Evolutionary conservation across 768 basidiomycete genomes (phyloP).

Genomic region (Leccinum disarticulatum): DNA sequence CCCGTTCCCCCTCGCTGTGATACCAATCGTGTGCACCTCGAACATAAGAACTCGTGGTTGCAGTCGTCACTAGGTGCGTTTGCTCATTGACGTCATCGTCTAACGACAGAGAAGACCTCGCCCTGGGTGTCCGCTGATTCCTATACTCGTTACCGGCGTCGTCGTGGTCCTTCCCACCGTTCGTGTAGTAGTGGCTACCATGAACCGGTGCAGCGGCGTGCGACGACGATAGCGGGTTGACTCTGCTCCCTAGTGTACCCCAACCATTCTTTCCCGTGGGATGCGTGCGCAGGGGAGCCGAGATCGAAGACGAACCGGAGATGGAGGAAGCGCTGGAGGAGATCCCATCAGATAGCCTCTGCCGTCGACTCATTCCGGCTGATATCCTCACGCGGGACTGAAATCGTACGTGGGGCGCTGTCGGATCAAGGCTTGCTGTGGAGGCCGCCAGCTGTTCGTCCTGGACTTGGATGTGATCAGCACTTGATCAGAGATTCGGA

Average conservation of each 20-base stretch:
- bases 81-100: conserved; percentile 34
- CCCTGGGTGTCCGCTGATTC: conserved; percentile 2
- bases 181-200: neutral
- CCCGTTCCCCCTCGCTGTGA: conserved; percentile 30
- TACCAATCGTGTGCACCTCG: conserved; percentile 19
- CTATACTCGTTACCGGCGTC: neutral
- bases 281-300: conserved; percentile 69
- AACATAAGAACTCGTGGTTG: conserved; percentile 20
- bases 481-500: neutral
- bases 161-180: neutral
- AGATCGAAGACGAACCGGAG: conserved; percentile 76
- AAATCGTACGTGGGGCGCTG: conserved; percentile 53
- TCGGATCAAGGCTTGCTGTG: conserved; percentile 8
- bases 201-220: conserved; percentile 1
- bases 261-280: conserved; percentile 47
- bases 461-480: conserved; percentile 12
- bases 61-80: conserved; percentile 38
- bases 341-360: conserved; percentile 30
- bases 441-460: conserved; percentile 8
- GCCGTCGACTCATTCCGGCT: conserved; percentile 58
- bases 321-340: conserved; percentile 38
- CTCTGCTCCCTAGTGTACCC: conserved; percentile 61
- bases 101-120: conserved; percentile 8
- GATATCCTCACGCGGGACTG: conserved; percentile 77
- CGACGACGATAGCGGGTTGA: conserved; percentile 34